A percentile compares a stretch with the other conserved stretches of the same genome.
Evolutionary conservation across 2,329 filamentous ascomycete genomes (phyloP).

Genomic region (Colletotrichum higginsianum): DNA sequence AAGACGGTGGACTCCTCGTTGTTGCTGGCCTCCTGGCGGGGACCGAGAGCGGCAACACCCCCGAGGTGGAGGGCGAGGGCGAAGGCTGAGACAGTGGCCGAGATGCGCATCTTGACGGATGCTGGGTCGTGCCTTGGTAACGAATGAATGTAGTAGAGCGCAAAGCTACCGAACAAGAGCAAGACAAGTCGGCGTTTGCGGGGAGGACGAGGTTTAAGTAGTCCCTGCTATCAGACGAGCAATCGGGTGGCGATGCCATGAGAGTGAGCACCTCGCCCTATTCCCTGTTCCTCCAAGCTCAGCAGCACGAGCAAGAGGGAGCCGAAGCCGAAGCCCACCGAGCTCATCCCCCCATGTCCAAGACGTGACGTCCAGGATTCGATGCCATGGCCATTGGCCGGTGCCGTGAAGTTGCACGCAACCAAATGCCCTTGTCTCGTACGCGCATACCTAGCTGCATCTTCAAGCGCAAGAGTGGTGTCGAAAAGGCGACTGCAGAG

Average conservation of each 20-base stretch:
- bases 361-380: constrained; percentile 30
- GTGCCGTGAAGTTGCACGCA: constrained; percentile 8
- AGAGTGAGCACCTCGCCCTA: constrained; percentile 8
- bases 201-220: constrained; percentile 26
- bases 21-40: constrained; percentile 21
- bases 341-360: constrained; percentile 21
- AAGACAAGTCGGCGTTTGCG: neutral
- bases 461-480: constrained; percentile 8
- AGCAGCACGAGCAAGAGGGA: neutral
- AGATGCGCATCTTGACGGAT: constrained; percentile 40
- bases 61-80: constrained; percentile 37
- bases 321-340: constrained; percentile 1
- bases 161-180: constrained; percentile 23
- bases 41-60: constrained; percentile 22
- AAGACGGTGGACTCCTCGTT: constrained; percentile 2
- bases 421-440: constrained; percentile 16
- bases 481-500: neutral
- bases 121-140: constrained; percentile 17
- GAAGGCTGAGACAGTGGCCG: constrained; percentile 37
- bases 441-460: constrained; percentile 20
- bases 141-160: constrained; percentile 20
- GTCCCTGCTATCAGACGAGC: neutral
- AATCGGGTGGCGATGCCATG: neutral
- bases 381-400: neutral
- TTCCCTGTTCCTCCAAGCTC: neutral